Evolutionary conservation across 768 basidiomycete species (phyloP), one percentile per base, ranked within the genome.

Genomic region (Russula vinacea): DNA sequence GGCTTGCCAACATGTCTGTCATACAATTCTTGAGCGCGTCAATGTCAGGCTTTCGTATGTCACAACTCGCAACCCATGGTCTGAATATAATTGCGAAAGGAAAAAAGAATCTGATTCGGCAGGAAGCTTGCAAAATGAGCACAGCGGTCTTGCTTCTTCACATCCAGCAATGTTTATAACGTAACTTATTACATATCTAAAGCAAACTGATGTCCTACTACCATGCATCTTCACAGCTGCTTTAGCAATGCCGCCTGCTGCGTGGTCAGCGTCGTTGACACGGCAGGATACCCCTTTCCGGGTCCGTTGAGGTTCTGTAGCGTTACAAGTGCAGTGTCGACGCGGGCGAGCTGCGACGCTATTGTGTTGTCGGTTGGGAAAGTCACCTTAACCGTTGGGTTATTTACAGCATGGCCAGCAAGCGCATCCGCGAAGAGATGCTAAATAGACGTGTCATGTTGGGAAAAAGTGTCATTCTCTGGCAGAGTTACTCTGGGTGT

Each of bases 261-360:
- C 8, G 32, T 44, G 2, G 62, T 45, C 80, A 61, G 56, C 7
- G 84, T 88, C 0, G 88, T 87, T 10, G 86, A 80, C 1, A 81
- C 81, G 16, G 82, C 81, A 6, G 88, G 88, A 72, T 87, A 90
- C 16, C 88, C 89, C 6, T 78, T 73, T 44, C 88, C 89, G 0
- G 85, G 78, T 1, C 88, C 89, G 55, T 79, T 76, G 47, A 90
- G 72, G 73, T 90, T 91, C 76, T 91, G 89, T n/a, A 90, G 76
- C 7, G 89, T 86, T 42, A 88, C 80, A 13, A 84, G 70, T 6
- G 83, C 80, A 32, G 87, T 80, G 53, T 83, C 75, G 63, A 90
- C 76, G 37, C 89, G 84, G 0, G 84, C 77, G 51, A 81, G 73
- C 70, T 84, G 78, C 53, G 83, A 82, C 9, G 72, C 74, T 60